Conservation (phyloP, 305 asterid genomes). For the Petunia hybrid region DNA sequence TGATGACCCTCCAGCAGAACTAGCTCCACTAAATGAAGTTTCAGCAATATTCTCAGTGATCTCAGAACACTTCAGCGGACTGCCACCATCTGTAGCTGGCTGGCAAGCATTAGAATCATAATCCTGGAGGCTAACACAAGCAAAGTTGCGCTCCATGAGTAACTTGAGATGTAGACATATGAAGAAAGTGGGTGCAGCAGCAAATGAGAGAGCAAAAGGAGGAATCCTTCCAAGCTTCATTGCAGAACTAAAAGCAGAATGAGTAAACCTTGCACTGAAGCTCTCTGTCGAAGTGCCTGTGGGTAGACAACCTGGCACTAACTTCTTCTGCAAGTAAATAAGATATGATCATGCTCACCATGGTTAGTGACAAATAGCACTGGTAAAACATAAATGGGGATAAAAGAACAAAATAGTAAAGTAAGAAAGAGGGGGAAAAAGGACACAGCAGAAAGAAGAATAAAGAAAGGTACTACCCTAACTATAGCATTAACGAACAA, state of each 20-base stretch:
- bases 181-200: conserved; percentile 75
- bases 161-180: conserved; percentile 73
- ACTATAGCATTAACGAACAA: neutral
- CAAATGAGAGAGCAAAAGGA: conserved; percentile 60
- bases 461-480: neutral
- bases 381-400: conserved; percentile 1
- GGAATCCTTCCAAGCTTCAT: conserved; percentile 61
- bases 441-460: conserved; percentile 22
- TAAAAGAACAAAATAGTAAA: conserved; percentile 17
- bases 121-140: conserved; percentile 60
- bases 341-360: neutral
- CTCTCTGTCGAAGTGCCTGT: conserved; percentile 57
- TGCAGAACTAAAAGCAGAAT: conserved; percentile 49
- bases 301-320: conserved; percentile 52
- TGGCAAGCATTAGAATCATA: conserved; percentile 43
- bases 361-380: neutral
- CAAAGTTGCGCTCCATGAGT: conserved; percentile 68
- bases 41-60: conserved; percentile 37
- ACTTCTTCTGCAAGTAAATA: conserved; percentile 49
- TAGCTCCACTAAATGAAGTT: conserved; percentile 38
- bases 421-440: neutral
- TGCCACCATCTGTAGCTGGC: conserved; percentile 41
- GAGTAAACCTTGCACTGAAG: conserved; percentile 46
- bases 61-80: conserved; percentile 42
- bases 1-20: conserved; percentile 39